A percentile compares a stretch with the other conserved stretches of the same genome.
phyloP scores from a whole-genome alignment of 768 basidiomycete genomes.

The Podaxis sp. region DNA sequence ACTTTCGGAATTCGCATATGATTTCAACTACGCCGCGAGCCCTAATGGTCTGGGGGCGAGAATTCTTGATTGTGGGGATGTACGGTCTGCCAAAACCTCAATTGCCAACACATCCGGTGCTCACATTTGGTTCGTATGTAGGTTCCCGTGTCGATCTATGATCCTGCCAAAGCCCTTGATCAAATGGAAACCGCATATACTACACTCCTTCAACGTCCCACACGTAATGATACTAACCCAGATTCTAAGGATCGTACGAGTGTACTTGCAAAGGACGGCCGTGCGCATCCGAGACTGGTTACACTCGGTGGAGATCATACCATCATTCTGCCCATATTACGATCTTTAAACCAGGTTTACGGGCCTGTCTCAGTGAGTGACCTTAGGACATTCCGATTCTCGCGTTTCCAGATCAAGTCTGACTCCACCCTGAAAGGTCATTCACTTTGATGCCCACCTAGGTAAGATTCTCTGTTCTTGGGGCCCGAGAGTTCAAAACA shows the following conservation, averaged over 20 bases:
- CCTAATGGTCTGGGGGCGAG: slow-evolving; percentile 46
- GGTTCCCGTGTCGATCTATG: slow-evolving; percentile 43
- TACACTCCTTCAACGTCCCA: slow-evolving; percentile 25
- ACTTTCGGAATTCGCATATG: slow-evolving; percentile 48
- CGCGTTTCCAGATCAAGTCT: background rate
- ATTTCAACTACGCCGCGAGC: slow-evolving; percentile 51
- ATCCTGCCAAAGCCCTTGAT: slow-evolving; percentile 62
- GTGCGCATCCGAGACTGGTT: slow-evolving; percentile 75
- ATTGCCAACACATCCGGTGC: background rate
- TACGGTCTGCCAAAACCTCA: slow-evolving; percentile 24
- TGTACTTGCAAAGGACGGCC: slow-evolving; percentile 34
- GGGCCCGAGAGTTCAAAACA: slow-evolving; percentile 17
- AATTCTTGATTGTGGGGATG: slow-evolving; percentile 70
- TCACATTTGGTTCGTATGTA: background rate
- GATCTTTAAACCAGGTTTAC: slow-evolving; percentile 75
- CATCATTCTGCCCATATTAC: slow-evolving; percentile 60
- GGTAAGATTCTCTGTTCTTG: slow-evolving; percentile 20
- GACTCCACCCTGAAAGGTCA: slow-evolving; percentile 36
- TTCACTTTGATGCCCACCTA: slow-evolving; percentile 87
- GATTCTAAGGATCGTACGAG: background rate
- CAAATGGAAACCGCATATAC: slow-evolving; percentile 70
- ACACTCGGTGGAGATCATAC: slow-evolving; percentile 90
- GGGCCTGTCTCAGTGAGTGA: slow-evolving; percentile 60
- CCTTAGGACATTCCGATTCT: background rate
- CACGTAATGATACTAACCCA: background rate